Evolutionary conservation across 306 rosid genomes (phyloP).

Genomic region (Casuarina glauca): DNA sequence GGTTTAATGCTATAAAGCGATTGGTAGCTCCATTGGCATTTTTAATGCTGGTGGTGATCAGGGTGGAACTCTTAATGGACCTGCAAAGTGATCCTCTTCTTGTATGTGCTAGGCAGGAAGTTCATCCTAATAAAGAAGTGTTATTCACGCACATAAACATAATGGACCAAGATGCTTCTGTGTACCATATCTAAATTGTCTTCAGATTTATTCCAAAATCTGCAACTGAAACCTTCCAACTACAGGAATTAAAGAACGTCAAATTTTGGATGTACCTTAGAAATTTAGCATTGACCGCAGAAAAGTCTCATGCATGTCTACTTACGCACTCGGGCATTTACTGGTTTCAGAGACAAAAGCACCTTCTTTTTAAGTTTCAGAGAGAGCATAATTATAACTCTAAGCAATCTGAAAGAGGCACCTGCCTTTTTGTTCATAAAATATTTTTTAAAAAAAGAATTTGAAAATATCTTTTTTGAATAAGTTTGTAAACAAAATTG

Average conservation of each 20-base stretch:
- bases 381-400: no score
- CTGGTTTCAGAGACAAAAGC: background rate
- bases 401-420: no score
- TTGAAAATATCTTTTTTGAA: background rate
- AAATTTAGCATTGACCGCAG: background rate
- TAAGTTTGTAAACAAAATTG: background rate
- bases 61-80: background rate
- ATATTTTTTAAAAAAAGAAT: background rate
- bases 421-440: no score
- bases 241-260: background rate
- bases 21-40: background rate
- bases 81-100: background rate
- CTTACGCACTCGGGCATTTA: background rate
- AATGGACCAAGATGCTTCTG: background rate
- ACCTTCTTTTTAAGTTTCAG: background rate
- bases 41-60: background rate
- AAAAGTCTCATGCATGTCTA: background rate
- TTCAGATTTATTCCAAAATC: background rate
- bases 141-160: slow-evolving; percentile 6
- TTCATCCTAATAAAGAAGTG: background rate
- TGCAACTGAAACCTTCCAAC: slow-evolving; percentile 13
- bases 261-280: background rate
- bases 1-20: slow-evolving; percentile 24
- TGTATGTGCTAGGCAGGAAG: background rate
- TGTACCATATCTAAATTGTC: background rate